These are phyloP conservation scores for Tubosaeta sp. DNA, from an alignment of 768 basidiomycete genomes.

Conservation along the genomic window DNA sequence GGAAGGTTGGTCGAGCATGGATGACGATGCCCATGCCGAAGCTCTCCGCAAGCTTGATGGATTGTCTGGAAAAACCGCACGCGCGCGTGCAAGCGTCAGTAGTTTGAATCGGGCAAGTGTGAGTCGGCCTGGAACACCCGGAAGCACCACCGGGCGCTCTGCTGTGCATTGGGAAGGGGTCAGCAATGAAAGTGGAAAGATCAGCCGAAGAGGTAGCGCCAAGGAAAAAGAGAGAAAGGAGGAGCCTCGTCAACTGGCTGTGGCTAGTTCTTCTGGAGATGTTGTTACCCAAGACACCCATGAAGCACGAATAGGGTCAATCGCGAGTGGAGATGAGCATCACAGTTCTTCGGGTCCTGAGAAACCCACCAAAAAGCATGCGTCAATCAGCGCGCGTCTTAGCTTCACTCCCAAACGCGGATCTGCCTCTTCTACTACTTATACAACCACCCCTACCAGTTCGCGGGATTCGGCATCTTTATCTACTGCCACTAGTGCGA, in stretches of 20 bases:
- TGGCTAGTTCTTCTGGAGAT: slow-evolving; percentile 33
- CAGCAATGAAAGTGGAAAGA: slow-evolving; percentile 33
- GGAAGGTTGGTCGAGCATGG: slow-evolving; percentile 84
- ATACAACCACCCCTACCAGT: slow-evolving; percentile 75
- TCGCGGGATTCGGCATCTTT: slow-evolving; percentile 85
- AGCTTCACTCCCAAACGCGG: slow-evolving; percentile 85
- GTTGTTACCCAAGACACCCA: slow-evolving; percentile 34
- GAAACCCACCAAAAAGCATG: slow-evolving; percentile 65
- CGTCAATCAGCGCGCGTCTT: slow-evolving; percentile 53
- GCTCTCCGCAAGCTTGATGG: slow-evolving; percentile 93
- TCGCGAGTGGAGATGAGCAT: slow-evolving; percentile 58
- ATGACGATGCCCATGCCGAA: slow-evolving; percentile 86
- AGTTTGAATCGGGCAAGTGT: slow-evolving; percentile 64
- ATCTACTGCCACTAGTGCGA: slow-evolving; percentile 72
- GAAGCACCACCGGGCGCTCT: slow-evolving; percentile 45
- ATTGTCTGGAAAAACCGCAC: slow-evolving; percentile 67
- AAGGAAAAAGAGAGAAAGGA: slow-evolving; percentile 46
- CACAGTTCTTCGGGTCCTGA: slow-evolving; percentile 43
- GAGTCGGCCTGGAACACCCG: slow-evolving; percentile 74
- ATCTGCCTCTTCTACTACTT: slow-evolving; percentile 85
- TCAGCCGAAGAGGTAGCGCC: slow-evolving; percentile 35
- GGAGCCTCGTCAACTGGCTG: slow-evolving; percentile 23
- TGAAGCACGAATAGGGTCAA: slow-evolving; percentile 40
- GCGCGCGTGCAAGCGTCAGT: slow-evolving; percentile 71
- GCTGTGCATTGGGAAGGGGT: slow-evolving; percentile 76